Evolutionary conservation across 345 rosid genomes (phyloP), one percentile per base, ranked within the genome.

Genomic region (Populus euphratica): DNA sequence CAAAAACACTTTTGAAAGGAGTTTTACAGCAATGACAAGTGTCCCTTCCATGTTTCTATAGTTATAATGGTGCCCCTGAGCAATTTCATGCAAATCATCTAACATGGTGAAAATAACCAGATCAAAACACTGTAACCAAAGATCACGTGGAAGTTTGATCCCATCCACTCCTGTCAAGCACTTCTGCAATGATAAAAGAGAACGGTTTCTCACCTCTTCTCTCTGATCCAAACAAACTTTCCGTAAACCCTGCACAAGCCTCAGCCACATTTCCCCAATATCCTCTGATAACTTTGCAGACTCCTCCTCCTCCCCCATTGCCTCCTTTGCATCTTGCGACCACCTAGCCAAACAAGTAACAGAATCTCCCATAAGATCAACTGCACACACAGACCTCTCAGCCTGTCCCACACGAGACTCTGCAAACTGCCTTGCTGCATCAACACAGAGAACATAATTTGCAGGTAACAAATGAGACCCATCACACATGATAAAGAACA

Each of bases 141-240:
- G 78, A 82, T 86, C 88, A 70, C 89, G 90, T 3, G 92, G 88
- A 77, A 91, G 87, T 25, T 80, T 84, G 83, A 93, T 90, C 72
- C 85, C 94, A 39, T 93, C 94, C 33, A 89, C 92, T 76, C 89
- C 94, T 5, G 89, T 91, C 85, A 96, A 86, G 85, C 99, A 96
- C 86, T 90, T 92, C 77, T 90, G 97, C 79, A 96, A 81, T 43
- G 97, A 91, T 75, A 87, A 83, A 81, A 96, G 89, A 39, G 99
- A 96, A 81, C 90, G 95, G 85, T 96, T 93, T 82, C 99, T 85
- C 38, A 96, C 94, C 66, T 96, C 98, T 81, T 96, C 98, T 82
- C 98, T 90, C 86, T 93, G 99, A 87, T 93, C 99, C 88, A 96
- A 88, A 85, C 99, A 96, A 76, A 96, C 98, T 92, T 96, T 96